Percentiles rank a stretch among this genome's conserved stretches.
These are phyloP conservation scores for Penicillium soppii DNA, from an alignment of 495 filamentous ascomycete genomes.

Conservation along the genomic window DNA sequence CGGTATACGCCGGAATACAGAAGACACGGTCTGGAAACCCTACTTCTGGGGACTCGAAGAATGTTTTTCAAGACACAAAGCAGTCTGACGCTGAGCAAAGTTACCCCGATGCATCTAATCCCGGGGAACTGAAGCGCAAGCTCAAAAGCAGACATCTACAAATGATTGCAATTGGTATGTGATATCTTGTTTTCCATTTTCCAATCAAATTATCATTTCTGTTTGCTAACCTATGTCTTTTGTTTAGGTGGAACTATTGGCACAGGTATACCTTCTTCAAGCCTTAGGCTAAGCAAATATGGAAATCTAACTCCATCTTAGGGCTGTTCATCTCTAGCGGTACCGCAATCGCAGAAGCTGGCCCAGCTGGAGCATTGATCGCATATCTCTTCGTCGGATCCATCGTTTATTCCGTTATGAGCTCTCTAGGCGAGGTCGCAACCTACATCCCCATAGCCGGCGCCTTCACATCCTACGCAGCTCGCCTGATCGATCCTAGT, in stretches of 20 bases:
- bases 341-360: slow-evolving; percentile 57
- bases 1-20: slow-evolving; percentile 2
- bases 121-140: slow-evolving; percentile 46
- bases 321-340: slow-evolving; percentile 68
- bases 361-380: slow-evolving; percentile 63
- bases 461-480: slow-evolving; percentile 67
- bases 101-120: slow-evolving; percentile 6
- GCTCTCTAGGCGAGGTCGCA: slow-evolving; percentile 62
- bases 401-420: slow-evolving; percentile 54
- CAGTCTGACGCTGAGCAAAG: slow-evolving; percentile 24
- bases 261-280: slow-evolving; percentile 45
- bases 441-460: slow-evolving; percentile 71
- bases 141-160: slow-evolving; percentile 64
- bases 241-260: slow-evolving; percentile 68
- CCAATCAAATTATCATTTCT: slow-evolving; percentile 30
- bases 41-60: slow-evolving; percentile 9
- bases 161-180: slow-evolving; percentile 65
- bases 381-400: slow-evolving; percentile 59
- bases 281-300: background rate
- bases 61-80: slow-evolving; percentile 24
- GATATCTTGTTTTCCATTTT: slow-evolving; percentile 36
- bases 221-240: slow-evolving; percentile 54
- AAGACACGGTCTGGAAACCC: slow-evolving; percentile 5
- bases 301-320: slow-evolving; percentile 4
- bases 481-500: slow-evolving; percentile 64